Conservation (phyloP, 73 alveolate species). For the Stentor roeselii region DNA sequence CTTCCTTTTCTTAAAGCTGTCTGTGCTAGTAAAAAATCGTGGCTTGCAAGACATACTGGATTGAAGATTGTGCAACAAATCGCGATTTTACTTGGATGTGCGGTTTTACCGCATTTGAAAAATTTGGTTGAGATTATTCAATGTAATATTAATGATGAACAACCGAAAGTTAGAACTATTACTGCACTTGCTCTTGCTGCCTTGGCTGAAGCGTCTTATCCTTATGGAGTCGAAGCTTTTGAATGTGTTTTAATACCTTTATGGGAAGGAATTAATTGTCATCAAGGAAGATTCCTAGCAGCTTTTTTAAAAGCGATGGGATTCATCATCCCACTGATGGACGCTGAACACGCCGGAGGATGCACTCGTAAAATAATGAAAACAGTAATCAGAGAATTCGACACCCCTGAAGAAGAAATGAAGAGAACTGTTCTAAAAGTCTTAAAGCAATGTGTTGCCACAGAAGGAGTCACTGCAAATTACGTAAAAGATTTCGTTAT, state of each 20-base stretch:
- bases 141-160: slow-evolving; percentile 95
- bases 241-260: slow-evolving; percentile 94
- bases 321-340: slow-evolving; percentile 99
- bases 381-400: slow-evolving; percentile 81
- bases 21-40: slow-evolving; percentile 95
- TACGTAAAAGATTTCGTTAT: slow-evolving; percentile 88
- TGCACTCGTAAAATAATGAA: slow-evolving; percentile 90
- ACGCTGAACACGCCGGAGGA: slow-evolving; percentile 97
- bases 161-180: slow-evolving; percentile 88
- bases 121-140: slow-evolving; percentile 97
- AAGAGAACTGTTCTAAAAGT: slow-evolving; percentile 94
- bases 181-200: slow-evolving; percentile 99
- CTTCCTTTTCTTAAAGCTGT: slow-evolving; percentile 99
- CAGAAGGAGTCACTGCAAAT: slow-evolving; percentile 96
- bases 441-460: slow-evolving; percentile 96
- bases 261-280: slow-evolving; percentile 97
- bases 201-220: slow-evolving; percentile 99
- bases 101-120: slow-evolving; percentile 97
- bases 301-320: slow-evolving; percentile 98
- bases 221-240: slow-evolving; percentile 99
- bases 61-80: slow-evolving; percentile 93
- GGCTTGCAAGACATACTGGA: slow-evolving; percentile 99
- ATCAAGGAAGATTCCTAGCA: slow-evolving; percentile 97
- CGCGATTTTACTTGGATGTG: slow-evolving; percentile 93
- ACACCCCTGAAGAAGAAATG: slow-evolving; percentile 98